phyloP scores from a whole-genome alignment of 805 yeast genomes.

The Metschnikowia lachancei region DNA sequence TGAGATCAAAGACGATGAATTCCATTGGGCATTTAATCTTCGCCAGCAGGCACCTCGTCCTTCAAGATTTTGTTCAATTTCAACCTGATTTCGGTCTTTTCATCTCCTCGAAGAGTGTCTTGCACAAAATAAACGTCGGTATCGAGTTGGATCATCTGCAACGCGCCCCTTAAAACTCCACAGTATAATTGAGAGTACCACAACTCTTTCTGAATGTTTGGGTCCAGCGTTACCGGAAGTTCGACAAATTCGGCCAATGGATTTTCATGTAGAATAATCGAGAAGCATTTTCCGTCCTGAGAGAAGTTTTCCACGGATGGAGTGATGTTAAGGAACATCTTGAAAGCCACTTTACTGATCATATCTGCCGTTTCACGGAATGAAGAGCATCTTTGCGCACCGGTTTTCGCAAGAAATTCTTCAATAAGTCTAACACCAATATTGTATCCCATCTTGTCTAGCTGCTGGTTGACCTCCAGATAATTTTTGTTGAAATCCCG shows the following conservation, averaged over 20 bases:
- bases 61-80: conserved; percentile 68
- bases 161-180: conserved; percentile 87
- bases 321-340: conserved; percentile 76
- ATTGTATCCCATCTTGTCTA: conserved; percentile 92
- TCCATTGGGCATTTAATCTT: conserved; percentile 48
- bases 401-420: conserved; percentile 86
- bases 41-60: conserved; percentile 97
- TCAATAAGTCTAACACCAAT: conserved; percentile 90
- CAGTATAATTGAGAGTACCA: conserved; percentile 93
- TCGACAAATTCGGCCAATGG: conserved; percentile 96
- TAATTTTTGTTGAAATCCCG: conserved; percentile 78
- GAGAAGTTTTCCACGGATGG: conserved; percentile 80
- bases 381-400: conserved; percentile 74
- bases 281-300: conserved; percentile 68
- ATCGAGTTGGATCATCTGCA: conserved; percentile 94
- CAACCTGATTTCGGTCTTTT: conserved; percentile 73
- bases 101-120: conserved; percentile 82
- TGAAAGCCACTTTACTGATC: conserved; percentile 83
- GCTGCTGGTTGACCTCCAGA: conserved; percentile 72
- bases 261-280: conserved; percentile 73
- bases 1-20: too few species aligned
- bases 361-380: conserved; percentile 87
- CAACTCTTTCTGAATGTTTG: conserved; percentile 61
- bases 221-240: conserved; percentile 67
- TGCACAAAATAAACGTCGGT: conserved; percentile 78